A percentile compares a stretch with the other conserved stretches of the same genome.
phyloP scores from a whole-genome alignment of 2,329 filamentous ascomycete genomes.

The Penicillium freii region DNA sequence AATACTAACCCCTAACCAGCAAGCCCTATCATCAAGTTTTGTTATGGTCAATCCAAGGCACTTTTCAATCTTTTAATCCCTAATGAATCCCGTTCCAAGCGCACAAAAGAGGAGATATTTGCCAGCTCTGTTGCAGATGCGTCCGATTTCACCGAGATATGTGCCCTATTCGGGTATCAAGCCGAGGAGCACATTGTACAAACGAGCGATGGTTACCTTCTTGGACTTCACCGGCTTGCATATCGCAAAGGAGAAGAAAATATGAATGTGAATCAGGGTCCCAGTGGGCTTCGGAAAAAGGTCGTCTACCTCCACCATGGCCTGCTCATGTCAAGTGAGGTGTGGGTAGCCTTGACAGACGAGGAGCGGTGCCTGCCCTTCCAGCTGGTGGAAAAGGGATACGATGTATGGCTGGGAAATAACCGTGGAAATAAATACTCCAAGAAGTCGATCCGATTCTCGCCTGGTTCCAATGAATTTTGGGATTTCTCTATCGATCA shows the following conservation, averaged over 20 bases:
- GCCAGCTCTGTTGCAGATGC: conserved; percentile 79
- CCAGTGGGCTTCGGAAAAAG: conserved; percentile 69
- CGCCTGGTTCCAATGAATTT: conserved; percentile 73
- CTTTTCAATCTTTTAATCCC: conserved; percentile 78
- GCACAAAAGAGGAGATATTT: conserved; percentile 66
- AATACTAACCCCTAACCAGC: conserved; percentile 51
- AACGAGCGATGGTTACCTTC: conserved; percentile 87
- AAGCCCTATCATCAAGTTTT: conserved; percentile 74
- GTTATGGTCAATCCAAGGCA: conserved; percentile 76
- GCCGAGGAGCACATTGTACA: conserved; percentile 96
- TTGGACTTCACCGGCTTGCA: conserved; percentile 83
- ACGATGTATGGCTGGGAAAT: conserved; percentile 97
- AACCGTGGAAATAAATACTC: conserved; percentile 99
- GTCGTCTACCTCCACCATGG: conserved; percentile 95
- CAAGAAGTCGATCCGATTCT: conserved; percentile 79
- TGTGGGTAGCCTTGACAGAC: conserved; percentile 93
- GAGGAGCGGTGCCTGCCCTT: conserved; percentile 84
- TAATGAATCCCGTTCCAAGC: conserved; percentile 65
- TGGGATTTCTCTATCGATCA: conserved; percentile 99
- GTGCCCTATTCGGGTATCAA: conserved; percentile 83
- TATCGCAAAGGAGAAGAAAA: conserved; percentile 80
- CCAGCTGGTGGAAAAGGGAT: conserved; percentile 81
- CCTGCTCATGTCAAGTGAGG: conserved; percentile 96
- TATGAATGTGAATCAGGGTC: conserved; percentile 68
- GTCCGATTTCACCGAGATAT: conserved; percentile 91